phyloP scores from a whole-genome alignment of 148 eudicot genomes.

The Arctostaphylos glauca region DNA sequence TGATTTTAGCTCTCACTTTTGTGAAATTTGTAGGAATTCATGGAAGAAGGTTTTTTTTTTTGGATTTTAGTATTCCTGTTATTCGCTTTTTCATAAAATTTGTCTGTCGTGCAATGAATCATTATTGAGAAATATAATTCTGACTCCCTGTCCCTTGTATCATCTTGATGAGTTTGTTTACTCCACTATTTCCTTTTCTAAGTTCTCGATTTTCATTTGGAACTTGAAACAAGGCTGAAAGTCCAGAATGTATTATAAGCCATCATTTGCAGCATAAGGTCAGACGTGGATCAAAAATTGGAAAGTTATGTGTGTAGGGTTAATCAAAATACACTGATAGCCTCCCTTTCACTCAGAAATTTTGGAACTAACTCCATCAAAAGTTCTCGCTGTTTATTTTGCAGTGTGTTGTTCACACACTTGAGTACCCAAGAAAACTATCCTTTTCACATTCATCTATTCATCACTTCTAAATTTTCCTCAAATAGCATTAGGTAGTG shows the following conservation, averaged over 20 bases:
- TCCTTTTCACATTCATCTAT: neutral
- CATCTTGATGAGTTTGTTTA: neutral
- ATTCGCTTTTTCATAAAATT: neutral
- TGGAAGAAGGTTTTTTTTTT: neutral
- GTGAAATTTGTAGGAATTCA: neutral
- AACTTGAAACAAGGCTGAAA: neutral
- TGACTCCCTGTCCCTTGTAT: neutral
- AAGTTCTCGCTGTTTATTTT: neutral
- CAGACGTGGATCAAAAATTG: neutral
- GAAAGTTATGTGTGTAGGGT: neutral
- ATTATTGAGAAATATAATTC: neutral
- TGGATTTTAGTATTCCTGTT: neutral
- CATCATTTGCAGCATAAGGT: neutral
- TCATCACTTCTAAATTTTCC: too few species aligned
- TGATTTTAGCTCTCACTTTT: neutral
- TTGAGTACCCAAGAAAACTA: neutral
- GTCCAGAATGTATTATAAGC: neutral
- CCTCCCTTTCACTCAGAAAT: neutral
- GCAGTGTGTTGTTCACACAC: neutral
- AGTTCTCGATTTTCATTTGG: neutral
- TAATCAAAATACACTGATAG: neutral
- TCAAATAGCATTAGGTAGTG: neutral
- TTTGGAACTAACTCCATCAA: slow-evolving; percentile 4
- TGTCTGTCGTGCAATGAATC: neutral
- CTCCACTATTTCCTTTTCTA: neutral